Conservation (phyloP, 805 yeast genomes). For the Candida sithepensis region DNA sequence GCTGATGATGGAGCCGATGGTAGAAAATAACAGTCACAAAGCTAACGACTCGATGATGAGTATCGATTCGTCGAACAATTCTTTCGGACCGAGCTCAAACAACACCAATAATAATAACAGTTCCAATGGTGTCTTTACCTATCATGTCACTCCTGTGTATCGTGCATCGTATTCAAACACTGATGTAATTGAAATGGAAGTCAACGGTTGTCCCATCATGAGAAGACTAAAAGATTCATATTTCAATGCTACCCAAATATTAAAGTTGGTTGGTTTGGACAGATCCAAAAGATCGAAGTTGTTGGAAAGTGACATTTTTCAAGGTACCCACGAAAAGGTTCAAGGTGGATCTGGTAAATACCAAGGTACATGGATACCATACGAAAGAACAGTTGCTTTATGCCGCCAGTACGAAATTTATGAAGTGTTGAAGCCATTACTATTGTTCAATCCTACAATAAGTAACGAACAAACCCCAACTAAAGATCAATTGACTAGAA, state of each 20-base stretch:
- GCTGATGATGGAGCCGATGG: slow-evolving; percentile 7
- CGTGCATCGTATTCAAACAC: slow-evolving; percentile 62
- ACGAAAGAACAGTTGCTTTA: slow-evolving; percentile 53
- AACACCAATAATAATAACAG: neutral
- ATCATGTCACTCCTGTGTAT: slow-evolving; percentile 36
- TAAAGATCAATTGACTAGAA: slow-evolving; percentile 36
- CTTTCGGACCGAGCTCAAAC: slow-evolving; percentile 1
- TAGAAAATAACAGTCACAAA: slow-evolving; percentile 3
- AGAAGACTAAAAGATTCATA: slow-evolving; percentile 59
- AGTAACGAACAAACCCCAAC: slow-evolving; percentile 42
- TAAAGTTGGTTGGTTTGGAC: slow-evolving; percentile 66
- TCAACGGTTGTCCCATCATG: slow-evolving; percentile 63
- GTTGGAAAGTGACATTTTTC: slow-evolving; percentile 59
- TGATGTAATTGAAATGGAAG: slow-evolving; percentile 57
- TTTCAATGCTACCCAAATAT: slow-evolving; percentile 70
- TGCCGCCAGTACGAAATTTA: slow-evolving; percentile 59
- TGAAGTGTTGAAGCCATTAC: slow-evolving; percentile 48
- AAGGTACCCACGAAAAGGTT: slow-evolving; percentile 65
- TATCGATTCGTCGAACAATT: slow-evolving; percentile 6
- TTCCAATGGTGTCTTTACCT: slow-evolving; percentile 9
- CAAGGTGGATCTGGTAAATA: slow-evolving; percentile 75
- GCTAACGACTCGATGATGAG: slow-evolving; percentile 11
- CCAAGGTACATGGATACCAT: slow-evolving; percentile 76
- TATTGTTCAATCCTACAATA: slow-evolving; percentile 38
- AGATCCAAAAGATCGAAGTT: slow-evolving; percentile 60